Base-by-base conservation (phyloP, 2,329 filamentous ascomycete genomes). In the Colletotrichum simmondsii region DNA sequence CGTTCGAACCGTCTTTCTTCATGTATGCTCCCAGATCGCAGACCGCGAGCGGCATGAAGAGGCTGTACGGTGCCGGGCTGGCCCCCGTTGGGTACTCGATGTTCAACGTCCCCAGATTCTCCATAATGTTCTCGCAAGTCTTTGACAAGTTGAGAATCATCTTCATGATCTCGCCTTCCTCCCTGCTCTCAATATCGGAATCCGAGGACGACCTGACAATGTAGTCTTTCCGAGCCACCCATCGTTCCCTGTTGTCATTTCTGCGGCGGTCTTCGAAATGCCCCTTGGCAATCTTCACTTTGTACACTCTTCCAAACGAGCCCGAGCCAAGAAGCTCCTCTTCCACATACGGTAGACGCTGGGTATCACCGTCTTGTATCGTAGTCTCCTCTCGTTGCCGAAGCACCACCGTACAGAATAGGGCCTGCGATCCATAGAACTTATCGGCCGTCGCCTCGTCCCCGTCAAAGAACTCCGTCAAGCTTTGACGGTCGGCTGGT, bases 21-120 rank as follows among this genome's bases (percentile, higher is more conserved):
- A 85, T 81, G 69, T 83, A 84, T n/a, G 76, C 76, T 59, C 77
- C 75, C 0, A 85, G 77, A 59, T 84, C 82, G 75, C 79, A 83
- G 22, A 79, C 75, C 1, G 83, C 82, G 5, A 82, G 77, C 1
- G 81, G 80, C 79, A 85, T 84, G 68, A 85, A 84, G 4, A 85
- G 75, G 63, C 82, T 84, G 73, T 82, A 84, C 2, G 35, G 28
- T 2, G 64, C 22, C 5, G 54, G 54, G 32, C 26, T n/a, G 3
- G 35, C 6, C 8, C 42, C 42, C 19, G 42, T 49, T 10, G 42
- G 42, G 8, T n/a, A 49, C 16, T 77, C 80, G 19, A 80, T 78
- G 28, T 80, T 76, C 16, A 85, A 72, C 30, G 78, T 82, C 10
- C 82, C 82, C 8, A 79, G 78, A 46, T 79, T 82, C 56, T 81